Conservation (phyloP, 768 basidiomycete species). For the Serendipita sp. region DNA sequence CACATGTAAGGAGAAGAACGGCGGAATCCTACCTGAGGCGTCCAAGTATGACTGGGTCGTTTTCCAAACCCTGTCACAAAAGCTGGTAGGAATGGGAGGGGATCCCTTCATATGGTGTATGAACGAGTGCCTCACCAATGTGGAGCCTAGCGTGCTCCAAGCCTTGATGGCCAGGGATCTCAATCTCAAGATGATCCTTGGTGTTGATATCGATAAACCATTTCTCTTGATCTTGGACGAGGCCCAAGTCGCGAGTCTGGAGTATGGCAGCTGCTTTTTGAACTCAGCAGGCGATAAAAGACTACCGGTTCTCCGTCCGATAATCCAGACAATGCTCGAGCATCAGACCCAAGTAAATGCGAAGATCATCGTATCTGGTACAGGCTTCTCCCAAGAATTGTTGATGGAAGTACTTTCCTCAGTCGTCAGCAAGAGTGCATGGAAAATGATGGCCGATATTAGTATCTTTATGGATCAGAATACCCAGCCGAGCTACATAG, state of each 20-base stretch:
- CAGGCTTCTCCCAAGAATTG: neutral
- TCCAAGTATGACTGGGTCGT: neutral
- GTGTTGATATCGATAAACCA: neutral
- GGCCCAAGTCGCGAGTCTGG: neutral
- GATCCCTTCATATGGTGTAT: neutral
- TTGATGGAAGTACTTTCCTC: neutral
- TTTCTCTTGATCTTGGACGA: neutral
- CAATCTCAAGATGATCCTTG: neutral
- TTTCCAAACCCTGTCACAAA: neutral
- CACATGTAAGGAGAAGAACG: neutral
- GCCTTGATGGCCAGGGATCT: neutral
- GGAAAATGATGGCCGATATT: neutral
- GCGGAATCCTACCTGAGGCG: neutral
- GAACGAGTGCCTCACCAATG: neutral
- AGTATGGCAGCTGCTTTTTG: neutral
- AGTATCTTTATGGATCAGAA: neutral
- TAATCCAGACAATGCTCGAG: neutral
- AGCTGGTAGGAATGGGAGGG: neutral
- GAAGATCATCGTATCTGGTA: neutral
- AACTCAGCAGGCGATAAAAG: neutral
- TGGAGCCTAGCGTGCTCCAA: neutral
- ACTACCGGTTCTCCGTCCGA: neutral
- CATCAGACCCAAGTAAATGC: neutral
- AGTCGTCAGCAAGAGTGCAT: neutral
- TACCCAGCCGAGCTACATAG: neutral